Percentiles rank a stretch among this genome's conserved stretches.
phyloP scores from a whole-genome alignment of 176 grass and related monocot species.

The Avena insularis region DNA sequence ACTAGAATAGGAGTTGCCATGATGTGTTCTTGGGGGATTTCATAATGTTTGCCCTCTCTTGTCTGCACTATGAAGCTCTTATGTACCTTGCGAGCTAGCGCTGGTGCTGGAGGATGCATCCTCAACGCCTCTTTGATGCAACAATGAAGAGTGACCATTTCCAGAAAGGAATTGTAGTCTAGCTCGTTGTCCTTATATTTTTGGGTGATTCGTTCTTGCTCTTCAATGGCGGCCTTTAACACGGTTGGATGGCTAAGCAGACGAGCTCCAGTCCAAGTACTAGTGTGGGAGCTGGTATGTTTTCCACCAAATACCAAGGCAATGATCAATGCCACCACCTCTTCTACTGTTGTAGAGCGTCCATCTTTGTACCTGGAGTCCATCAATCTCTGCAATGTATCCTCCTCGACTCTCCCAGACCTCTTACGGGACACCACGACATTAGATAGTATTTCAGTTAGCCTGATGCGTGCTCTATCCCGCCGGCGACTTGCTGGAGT shows the following conservation, averaged over 20 bases:
- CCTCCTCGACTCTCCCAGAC: slow-evolving; percentile 23
- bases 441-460: slow-evolving; percentile 43
- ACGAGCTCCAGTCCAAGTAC: slow-evolving; percentile 53
- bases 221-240: slow-evolving; percentile 38
- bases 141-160: background rate
- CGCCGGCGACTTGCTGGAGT: background rate
- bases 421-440: slow-evolving; percentile 54
- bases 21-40: background rate
- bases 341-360: slow-evolving; percentile 25
- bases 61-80: background rate
- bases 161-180: background rate
- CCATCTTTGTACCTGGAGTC: slow-evolving; percentile 58
- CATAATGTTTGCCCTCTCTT: background rate
- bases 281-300: slow-evolving; percentile 41
- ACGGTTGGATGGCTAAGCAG: slow-evolving; percentile 30
- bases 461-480: slow-evolving; percentile 40
- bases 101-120: background rate
- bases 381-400: slow-evolving; percentile 25
- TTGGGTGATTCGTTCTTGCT: slow-evolving; percentile 43
- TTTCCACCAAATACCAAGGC: slow-evolving; percentile 46
- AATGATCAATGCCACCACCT: slow-evolving; percentile 43
- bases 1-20: background rate
- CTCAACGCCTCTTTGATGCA: background rate
- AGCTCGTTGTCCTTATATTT: slow-evolving; percentile 27
- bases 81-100: background rate